A percentile compares a stretch with the other conserved stretches of the same genome.
These are phyloP conservation scores for Trifolium dubium DNA, from an alignment of 306 rosid species.

Conservation along the genomic window DNA sequence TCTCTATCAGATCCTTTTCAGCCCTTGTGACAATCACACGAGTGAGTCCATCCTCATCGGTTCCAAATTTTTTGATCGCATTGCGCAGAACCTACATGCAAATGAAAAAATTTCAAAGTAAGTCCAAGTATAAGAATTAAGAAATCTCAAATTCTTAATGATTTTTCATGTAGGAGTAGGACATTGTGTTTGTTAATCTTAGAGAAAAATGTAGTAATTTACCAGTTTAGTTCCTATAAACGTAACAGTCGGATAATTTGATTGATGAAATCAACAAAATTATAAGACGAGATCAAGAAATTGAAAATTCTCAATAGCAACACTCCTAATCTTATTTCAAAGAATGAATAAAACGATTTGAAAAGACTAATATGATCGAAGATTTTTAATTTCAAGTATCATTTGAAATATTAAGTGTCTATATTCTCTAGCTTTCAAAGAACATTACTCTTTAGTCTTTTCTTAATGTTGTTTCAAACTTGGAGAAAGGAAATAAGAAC, in stretches of 20 bases:
- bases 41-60: conserved; percentile 72
- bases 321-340: not conserved
- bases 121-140: not conserved
- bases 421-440: not conserved
- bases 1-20: conserved; percentile 76
- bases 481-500: conserved; percentile 9
- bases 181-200: not conserved
- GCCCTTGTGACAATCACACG: conserved; percentile 84
- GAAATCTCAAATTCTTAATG: not conserved
- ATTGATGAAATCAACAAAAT: not conserved
- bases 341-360: too few species aligned
- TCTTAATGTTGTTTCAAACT: not conserved
- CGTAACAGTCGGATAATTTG: not conserved
- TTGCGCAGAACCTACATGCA: conserved; percentile 60
- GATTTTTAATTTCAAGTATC: not conserved
- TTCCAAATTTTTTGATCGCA: conserved; percentile 59
- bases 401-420: not conserved
- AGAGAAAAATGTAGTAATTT: not conserved
- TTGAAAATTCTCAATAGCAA: too few species aligned
- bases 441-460: not conserved
- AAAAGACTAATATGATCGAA: not conserved
- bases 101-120: not conserved
- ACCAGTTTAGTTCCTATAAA: not conserved
- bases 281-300: too few species aligned
- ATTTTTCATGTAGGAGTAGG: not conserved